Percentiles rank a stretch among this genome's conserved stretches.
These are phyloP conservation scores for Bondarzewia mesenterica DNA, from an alignment of 1,284 basidiomycete species.

Conservation along the genomic window DNA sequence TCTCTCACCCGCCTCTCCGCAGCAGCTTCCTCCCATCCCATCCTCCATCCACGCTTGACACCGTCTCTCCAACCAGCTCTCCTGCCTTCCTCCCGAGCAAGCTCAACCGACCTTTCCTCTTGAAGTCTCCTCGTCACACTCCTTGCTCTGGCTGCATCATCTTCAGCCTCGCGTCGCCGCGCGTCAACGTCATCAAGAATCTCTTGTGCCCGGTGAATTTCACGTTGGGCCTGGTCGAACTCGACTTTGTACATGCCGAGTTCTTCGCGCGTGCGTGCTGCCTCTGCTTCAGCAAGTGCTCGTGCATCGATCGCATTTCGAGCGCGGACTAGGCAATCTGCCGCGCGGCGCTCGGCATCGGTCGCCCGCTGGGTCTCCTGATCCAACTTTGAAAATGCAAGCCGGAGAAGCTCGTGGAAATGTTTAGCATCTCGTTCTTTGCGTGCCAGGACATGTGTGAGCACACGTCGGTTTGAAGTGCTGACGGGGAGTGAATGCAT, in stretches of 20 bases:
- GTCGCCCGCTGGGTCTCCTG: slow-evolving; percentile 35
- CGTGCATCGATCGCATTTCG: slow-evolving; percentile 33
- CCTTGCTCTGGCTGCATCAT: slow-evolving; percentile 34
- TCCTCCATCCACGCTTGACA: slow-evolving; percentile 24
- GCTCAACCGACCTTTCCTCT: slow-evolving; percentile 31
- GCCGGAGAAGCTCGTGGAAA: slow-evolving; percentile 27
- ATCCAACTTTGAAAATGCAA: slow-evolving; percentile 33
- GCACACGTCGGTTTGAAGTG: slow-evolving; percentile 19
- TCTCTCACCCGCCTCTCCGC: slow-evolving; percentile 4
- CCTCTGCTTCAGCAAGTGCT: slow-evolving; percentile 31
- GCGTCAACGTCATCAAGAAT: slow-evolving; percentile 33
- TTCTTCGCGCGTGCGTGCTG: slow-evolving; percentile 31
- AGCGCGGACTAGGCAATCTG: slow-evolving; percentile 34
- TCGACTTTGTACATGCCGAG: slow-evolving; percentile 37
- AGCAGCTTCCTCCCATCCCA: slow-evolving; percentile 24
- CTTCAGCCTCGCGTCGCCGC: slow-evolving; percentile 35
- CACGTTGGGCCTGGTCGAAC: slow-evolving; percentile 38
- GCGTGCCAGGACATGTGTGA: slow-evolving; percentile 28
- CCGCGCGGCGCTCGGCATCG: slow-evolving; percentile 35
- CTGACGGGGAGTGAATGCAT: not conserved
- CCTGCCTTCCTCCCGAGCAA: slow-evolving; percentile 36
- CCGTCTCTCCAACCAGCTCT: slow-evolving; percentile 34
- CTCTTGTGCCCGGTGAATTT: slow-evolving; percentile 39
- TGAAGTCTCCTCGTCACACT: slow-evolving; percentile 33
- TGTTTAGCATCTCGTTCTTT: slow-evolving; percentile 32